Conservation (phyloP, 257 asterid species). For the Apocynum venetum region DNA sequence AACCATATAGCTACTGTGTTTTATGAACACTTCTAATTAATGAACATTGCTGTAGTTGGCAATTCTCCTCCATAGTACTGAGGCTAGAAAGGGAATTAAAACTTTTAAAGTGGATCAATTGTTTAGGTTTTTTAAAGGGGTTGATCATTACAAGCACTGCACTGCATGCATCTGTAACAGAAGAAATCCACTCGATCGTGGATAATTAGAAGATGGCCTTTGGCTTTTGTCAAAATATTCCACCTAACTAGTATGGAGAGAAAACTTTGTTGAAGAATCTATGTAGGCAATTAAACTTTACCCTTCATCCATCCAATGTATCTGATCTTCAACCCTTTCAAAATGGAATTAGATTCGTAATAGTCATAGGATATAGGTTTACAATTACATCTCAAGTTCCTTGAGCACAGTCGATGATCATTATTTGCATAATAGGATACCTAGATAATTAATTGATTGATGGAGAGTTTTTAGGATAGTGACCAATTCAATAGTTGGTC, state of each 20-base stretch:
- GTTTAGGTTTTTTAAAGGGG: no score
- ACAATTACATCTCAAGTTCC: background rate
- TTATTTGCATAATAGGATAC: no score
- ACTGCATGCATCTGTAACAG: no score
- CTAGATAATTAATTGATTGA: background rate
- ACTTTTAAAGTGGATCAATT: no score
- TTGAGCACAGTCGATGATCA: background rate
- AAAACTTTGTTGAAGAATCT: constrained; percentile 15
- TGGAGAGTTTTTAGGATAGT: background rate
- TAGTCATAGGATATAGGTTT: background rate
- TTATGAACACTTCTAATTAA: no score
- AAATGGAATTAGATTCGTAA: constrained; percentile 17
- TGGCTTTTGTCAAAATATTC: constrained; percentile 16
- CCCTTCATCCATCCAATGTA: background rate
- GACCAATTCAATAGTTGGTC: background rate
- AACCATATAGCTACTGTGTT: no score
- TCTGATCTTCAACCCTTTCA: constrained; percentile 1
- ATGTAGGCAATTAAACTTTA: background rate
- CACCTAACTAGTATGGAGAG: background rate
- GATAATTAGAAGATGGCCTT: no score
- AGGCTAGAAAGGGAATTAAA: no score
- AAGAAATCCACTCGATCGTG: background rate
- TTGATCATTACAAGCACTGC: no score
- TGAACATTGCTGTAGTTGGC: no score
- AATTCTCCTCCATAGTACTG: no score